Evolutionary conservation across 805 yeast genomes (phyloP), one percentile per base, ranked within the genome.

Genomic region (Starmera amethionina): DNA sequence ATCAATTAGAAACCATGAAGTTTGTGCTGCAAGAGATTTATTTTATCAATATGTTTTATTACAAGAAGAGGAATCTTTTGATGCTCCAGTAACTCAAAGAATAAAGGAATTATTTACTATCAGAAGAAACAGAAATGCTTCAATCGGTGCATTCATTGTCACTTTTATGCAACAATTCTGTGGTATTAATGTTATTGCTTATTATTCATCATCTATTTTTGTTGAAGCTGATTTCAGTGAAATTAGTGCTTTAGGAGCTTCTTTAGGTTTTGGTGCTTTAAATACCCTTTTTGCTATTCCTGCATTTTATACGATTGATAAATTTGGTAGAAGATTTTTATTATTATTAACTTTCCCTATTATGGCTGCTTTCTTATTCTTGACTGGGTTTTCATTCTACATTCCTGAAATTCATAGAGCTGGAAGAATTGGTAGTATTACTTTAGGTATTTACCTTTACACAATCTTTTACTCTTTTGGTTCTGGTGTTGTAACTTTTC

Each of bases 161-260:
- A 86, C 87, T 77, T 82, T 85, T 55, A 81, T 82, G 86, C 95
- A 86, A 65, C 95, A 86, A 59, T 82, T 85, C 64, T 86, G 95
- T 63, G 95, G 95, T 50, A 76, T 86, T 58, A 86, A 86, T 54
- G 90, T 85, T 40, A 84, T 86, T 61, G 90, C 94, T 15, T 82
- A 84, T 62, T 86, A 83, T 60, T 82, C 90, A 1, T 79, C 93
- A 0, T 69, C 82, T 9, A 85, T 86, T 42, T 86, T 86, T 62
- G 59, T 70, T 18, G 71, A 78, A 42, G 76, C 88, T 18, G 82
- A 82, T 34, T 79, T 81, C 60, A 60, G 73, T 33, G 75, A 72
- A 45, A 67, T 73, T 45, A 68, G 73, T 43, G 79, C 95, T 0
- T 60, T 86, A 54, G 63, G 82, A 49, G 94, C 94, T 0, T 83